phyloP scores from a whole-genome alignment of 148 eudicot genomes.

The Dysphania ambrosioides region DNA sequence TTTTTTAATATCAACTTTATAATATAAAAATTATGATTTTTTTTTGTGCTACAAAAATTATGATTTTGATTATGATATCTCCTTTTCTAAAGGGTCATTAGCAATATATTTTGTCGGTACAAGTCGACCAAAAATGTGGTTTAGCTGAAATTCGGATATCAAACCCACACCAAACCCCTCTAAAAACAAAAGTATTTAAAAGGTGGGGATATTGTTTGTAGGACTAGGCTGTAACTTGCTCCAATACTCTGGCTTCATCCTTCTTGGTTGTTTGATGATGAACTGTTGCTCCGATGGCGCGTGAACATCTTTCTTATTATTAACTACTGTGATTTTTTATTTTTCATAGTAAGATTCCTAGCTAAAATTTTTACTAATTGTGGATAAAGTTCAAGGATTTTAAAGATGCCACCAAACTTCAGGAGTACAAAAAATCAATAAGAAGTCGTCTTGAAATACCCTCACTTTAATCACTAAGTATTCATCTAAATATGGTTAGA shows the following conservation, averaged over 20 bases:
- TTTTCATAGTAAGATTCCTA: too few relatives aligned
- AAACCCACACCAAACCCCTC: conserved; percentile 16
- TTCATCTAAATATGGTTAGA: too few relatives aligned
- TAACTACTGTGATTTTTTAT: too few relatives aligned
- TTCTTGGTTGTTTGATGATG: neutral
- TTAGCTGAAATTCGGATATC: conserved; percentile 11
- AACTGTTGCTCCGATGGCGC: neutral
- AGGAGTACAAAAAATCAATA: too few relatives aligned
- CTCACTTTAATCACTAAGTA: too few relatives aligned
- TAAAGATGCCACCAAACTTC: too few relatives aligned
- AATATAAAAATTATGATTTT: too few relatives aligned
- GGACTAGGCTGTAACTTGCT: neutral
- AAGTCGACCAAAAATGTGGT: conserved; percentile 19
- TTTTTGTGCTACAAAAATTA: too few relatives aligned
- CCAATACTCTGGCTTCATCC: conserved; percentile 13
- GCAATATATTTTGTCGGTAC: conserved; percentile 7
- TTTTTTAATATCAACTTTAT: neutral
- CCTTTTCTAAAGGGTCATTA: neutral
- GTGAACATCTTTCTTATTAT: neutral
- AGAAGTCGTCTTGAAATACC: too few relatives aligned
- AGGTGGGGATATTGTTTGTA: neutral
- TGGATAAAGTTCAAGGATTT: too few relatives aligned
- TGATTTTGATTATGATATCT: too few relatives aligned
- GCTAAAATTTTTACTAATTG: too few relatives aligned
- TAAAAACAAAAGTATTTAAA: neutral